Percentiles rank a stretch among this genome's conserved stretches.
These are phyloP conservation scores for Irpex lacteus DNA, from an alignment of 1,284 basidiomycete genomes.

Conservation along the genomic window DNA sequence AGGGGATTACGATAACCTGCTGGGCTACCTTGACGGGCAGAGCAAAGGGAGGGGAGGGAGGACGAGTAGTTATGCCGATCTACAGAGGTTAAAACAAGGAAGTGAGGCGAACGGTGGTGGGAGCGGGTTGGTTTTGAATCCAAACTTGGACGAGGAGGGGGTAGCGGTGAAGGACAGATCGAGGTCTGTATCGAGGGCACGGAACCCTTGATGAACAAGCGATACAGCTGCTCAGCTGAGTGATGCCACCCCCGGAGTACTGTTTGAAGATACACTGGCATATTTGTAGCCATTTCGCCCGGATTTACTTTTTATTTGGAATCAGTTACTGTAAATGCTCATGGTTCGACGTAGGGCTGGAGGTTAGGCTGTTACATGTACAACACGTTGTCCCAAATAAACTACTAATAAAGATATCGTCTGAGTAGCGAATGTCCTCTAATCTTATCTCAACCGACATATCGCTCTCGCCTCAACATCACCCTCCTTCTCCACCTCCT, in stretches of 20 bases:
- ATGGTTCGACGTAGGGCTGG: too few relatives aligned
- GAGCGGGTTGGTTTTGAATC: neutral
- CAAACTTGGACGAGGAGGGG: neutral
- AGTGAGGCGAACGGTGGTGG: neutral
- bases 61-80: constrained; percentile 37
- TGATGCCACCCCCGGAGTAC: too few relatives aligned
- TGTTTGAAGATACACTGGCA: neutral
- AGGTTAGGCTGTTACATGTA: neutral
- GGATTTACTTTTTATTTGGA: too few relatives aligned
- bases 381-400: neutral
- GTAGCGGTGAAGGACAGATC: neutral
- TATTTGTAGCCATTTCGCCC: neutral
- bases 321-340: too few relatives aligned
- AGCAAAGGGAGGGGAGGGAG: constrained; percentile 38
- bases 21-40: constrained; percentile 58
- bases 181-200: neutral
- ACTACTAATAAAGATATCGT: neutral
- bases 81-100: constrained; percentile 15
- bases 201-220: neutral
- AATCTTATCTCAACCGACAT: constrained; percentile 19
- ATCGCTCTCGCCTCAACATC: constrained; percentile 18
- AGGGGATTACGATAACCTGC: constrained; percentile 78
- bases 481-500: constrained; percentile 13
- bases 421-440: neutral
- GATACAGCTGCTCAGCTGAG: too few relatives aligned